Evolutionary conservation across 2,329 filamentous ascomycete species (phyloP).

Genomic region (Lachnellula suecica): DNA sequence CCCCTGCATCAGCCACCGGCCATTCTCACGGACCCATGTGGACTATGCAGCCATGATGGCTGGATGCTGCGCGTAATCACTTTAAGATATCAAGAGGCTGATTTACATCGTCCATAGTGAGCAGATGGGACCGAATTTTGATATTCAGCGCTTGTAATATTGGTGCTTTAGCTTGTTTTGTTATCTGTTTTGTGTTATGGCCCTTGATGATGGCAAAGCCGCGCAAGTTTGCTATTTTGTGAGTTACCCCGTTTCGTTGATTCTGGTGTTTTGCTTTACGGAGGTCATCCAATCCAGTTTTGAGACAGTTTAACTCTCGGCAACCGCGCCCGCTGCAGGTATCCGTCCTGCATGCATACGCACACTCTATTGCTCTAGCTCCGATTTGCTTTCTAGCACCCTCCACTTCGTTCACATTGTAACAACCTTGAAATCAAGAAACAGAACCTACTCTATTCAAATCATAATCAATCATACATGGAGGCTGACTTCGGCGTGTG

Average conservation of each 20-base stretch:
- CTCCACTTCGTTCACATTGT: background rate
- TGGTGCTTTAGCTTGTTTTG: constrained; percentile 86
- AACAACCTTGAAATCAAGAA: background rate
- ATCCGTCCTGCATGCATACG: constrained; percentile 35
- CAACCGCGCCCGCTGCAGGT: constrained; percentile 35
- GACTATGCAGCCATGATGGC: constrained; percentile 23
- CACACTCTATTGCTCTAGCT: constrained; percentile 10
- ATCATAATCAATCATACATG: constrained; percentile 16
- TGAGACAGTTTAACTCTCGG: constrained; percentile 22
- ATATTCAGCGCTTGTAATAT: constrained; percentile 91
- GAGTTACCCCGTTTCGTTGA: constrained; percentile 50
- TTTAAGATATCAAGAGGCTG: constrained; percentile 24
- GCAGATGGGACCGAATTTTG: constrained; percentile 92
- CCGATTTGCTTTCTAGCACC: constrained; percentile 1
- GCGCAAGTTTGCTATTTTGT: constrained; percentile 96
- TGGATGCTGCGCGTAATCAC: constrained; percentile 23
- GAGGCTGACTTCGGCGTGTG: constrained; percentile 29
- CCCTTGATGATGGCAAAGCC: constrained; percentile 78
- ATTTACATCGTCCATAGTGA: constrained; percentile 63
- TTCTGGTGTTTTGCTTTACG: constrained; percentile 9
- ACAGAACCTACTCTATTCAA: constrained; percentile 6
- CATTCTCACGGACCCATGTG: constrained; percentile 26
- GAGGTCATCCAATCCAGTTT: constrained; percentile 12
- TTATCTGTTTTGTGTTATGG: constrained; percentile 88
- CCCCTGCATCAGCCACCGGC: constrained; percentile 30